Evolutionary conservation across 2,329 filamentous ascomycete species (phyloP).

Genomic region (Leptographium radiaticola): DNA sequence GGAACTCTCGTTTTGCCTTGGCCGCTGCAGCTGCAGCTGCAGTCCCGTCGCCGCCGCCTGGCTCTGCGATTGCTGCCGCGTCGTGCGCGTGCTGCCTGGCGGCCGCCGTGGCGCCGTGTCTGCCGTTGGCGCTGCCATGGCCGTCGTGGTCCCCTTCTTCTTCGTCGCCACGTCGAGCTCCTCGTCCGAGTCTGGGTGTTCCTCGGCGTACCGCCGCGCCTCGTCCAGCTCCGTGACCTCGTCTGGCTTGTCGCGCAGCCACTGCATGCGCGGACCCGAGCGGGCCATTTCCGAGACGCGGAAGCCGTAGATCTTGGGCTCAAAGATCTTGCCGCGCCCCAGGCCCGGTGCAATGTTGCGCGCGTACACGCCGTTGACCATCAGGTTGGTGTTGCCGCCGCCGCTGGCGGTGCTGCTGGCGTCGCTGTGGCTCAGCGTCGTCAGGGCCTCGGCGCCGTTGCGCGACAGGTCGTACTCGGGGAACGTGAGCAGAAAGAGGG

Average conservation of each 20-base stretch:
- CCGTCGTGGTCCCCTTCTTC: constrained; percentile 23
- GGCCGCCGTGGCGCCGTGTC: too few species aligned
- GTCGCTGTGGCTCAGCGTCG: constrained; percentile 14
- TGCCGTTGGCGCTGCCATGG: too few species aligned
- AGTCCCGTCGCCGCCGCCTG: constrained; percentile 2
- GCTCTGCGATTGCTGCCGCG: constrained; percentile 17
- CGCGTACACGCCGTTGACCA: constrained; percentile 76
- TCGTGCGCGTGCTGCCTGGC: constrained; percentile 19
- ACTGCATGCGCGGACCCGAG: constrained; percentile 91
- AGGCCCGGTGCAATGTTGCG: constrained; percentile 82
- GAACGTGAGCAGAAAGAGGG: constrained; percentile 96
- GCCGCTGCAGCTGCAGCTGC: constrained; percentile 23
- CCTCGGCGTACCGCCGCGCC: constrained; percentile 38
- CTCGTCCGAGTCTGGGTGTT: constrained; percentile 44
- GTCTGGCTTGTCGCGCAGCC: constrained; percentile 73
- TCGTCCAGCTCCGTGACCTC: constrained; percentile 80
- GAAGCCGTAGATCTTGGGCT: constrained; percentile 94
- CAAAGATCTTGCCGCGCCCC: constrained; percentile 73
- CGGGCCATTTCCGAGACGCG: constrained; percentile 80
- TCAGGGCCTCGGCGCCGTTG: constrained; percentile 48
- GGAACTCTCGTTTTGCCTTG: constrained; percentile 43
- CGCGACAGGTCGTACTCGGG: constrained; percentile 84
- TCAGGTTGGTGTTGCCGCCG: constrained; percentile 15
- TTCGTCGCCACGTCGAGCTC: constrained; percentile 29
- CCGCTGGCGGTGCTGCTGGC: constrained; percentile 1